phyloP scores from a whole-genome alignment of 176 grass and related monocot genomes.

The sorghum (Sorghum bicolor) region Sorghum_bicolor_NCBIv3 NC_012875.2:49176501-49177000 shows the following conservation, averaged over 20 bases:
- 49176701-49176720: background rate
- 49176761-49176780: background rate
- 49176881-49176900: background rate
- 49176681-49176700: background rate
- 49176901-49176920: background rate
- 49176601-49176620: background rate
- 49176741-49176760: background rate
- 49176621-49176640: background rate
- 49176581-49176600: background rate
- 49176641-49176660: background rate
- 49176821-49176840: background rate
- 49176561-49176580: background rate
- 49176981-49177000: background rate
- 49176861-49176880: background rate
- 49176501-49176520: background rate
- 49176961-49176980: background rate
- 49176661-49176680: background rate
- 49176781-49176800: background rate
- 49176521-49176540: background rate
- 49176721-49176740: background rate
- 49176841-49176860: background rate
- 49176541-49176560: background rate
- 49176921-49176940: background rate
- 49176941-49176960: background rate
- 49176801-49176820: background rate